These are phyloP conservation scores for Debaryomyces robertsiae DNA, from an alignment of 1,139 yeast species.

Conservation along the genomic window DNA sequence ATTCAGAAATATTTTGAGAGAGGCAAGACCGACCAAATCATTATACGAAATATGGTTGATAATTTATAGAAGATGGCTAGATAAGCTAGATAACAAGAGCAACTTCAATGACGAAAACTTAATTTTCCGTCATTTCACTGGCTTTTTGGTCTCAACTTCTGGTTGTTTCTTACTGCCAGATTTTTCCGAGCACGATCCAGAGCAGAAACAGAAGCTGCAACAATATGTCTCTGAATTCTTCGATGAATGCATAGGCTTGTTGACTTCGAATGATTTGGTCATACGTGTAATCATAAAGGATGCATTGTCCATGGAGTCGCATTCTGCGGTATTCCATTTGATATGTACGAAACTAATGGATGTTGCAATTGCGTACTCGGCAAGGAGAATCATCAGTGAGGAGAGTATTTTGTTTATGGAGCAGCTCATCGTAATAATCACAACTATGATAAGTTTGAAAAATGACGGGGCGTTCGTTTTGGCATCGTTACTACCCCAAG, in stretches of 20 bases:
- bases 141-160: slow-evolving; percentile 60
- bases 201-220: slow-evolving; percentile 29
- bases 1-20: slow-evolving; percentile 55
- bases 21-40: slow-evolving; percentile 62
- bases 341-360: slow-evolving; percentile 36
- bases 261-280: slow-evolving; percentile 53
- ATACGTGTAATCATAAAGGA: slow-evolving; percentile 50
- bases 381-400: slow-evolving; percentile 27
- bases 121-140: slow-evolving; percentile 62
- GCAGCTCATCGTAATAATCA: slow-evolving; percentile 40
- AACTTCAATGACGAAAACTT: slow-evolving; percentile 34
- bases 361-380: slow-evolving; percentile 29
- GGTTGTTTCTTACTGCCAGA: slow-evolving; percentile 51
- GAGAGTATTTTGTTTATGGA: slow-evolving; percentile 42
- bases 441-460: slow-evolving; percentile 38
- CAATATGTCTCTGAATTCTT: slow-evolving; percentile 45
- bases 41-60: slow-evolving; percentile 63
- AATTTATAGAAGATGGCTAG: slow-evolving; percentile 59
- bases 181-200: slow-evolving; percentile 28
- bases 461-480: slow-evolving; percentile 44
- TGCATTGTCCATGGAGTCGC: slow-evolving; percentile 49
- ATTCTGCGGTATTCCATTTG: slow-evolving; percentile 44
- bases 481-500: slow-evolving; percentile 36
- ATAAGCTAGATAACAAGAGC: slow-evolving; percentile 28
- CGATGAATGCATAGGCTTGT: slow-evolving; percentile 51